These are phyloP conservation scores for Paraphaeosphaeria sporulosa DNA, from an alignment of 2,329 filamentous ascomycete species.

Conservation along the genomic window DNA sequence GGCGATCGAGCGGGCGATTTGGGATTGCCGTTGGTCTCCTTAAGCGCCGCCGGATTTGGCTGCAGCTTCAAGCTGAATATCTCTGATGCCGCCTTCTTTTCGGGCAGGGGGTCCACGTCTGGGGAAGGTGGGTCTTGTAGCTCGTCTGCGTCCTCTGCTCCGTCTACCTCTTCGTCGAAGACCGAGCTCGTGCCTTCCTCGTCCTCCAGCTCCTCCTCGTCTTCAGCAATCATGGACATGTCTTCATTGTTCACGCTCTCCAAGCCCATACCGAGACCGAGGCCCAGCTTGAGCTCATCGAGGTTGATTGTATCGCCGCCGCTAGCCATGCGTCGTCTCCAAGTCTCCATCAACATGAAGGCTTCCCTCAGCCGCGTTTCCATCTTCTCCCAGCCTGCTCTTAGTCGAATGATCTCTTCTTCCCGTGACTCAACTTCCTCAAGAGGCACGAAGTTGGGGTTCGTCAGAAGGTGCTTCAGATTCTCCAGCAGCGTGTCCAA, in stretches of 20 bases:
- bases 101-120: slow-evolving; percentile 26
- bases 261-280: slow-evolving; percentile 62
- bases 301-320: slow-evolving; percentile 73
- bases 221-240: slow-evolving; percentile 36
- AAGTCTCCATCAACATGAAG: slow-evolving; percentile 87
- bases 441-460: slow-evolving; percentile 93
- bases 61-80: slow-evolving; percentile 46
- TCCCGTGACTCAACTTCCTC: slow-evolving; percentile 95
- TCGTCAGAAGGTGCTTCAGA: slow-evolving; percentile 83
- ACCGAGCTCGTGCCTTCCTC: slow-evolving; percentile 38
- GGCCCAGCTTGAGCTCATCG: slow-evolving; percentile 67
- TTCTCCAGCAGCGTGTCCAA: slow-evolving; percentile 82
- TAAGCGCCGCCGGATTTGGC: slow-evolving; percentile 39
- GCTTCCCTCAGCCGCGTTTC: slow-evolving; percentile 90
- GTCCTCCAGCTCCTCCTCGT: slow-evolving; percentile 29
- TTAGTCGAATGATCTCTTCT: slow-evolving; percentile 83
- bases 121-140: slow-evolving; percentile 33
- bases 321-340: slow-evolving; percentile 81
- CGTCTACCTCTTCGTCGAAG: slow-evolving; percentile 40
- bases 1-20: slow-evolving; percentile 46
- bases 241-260: slow-evolving; percentile 39
- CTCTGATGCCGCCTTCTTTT: slow-evolving; percentile 33
- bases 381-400: slow-evolving; percentile 92
- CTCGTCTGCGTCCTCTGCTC: slow-evolving; percentile 29
- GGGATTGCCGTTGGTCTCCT: slow-evolving; percentile 46